phyloP scores from a whole-genome alignment of 192 early-diverging fungal species.

The Umbelopsis ramanniana region DNA sequence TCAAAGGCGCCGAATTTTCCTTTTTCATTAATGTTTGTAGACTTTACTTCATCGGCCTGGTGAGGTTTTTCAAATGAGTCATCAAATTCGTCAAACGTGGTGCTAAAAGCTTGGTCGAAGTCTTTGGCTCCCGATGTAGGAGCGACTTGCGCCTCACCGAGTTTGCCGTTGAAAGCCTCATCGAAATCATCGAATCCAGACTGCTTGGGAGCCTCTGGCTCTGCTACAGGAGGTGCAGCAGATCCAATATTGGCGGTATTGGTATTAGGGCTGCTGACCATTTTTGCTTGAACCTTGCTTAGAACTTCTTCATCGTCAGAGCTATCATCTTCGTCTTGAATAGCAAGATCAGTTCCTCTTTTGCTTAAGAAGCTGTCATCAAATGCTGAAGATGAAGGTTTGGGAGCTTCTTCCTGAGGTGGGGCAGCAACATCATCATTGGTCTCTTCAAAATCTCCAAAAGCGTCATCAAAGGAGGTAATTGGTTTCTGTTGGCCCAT shows the following conservation, averaged over 20 bases:
- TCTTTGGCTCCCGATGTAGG: neutral
- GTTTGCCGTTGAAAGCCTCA: slow-evolving; percentile 10
- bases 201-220: neutral
- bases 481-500: neutral
- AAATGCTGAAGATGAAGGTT: neutral
- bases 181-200: slow-evolving; percentile 26
- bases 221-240: neutral
- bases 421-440: neutral
- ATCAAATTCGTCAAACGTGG: slow-evolving; percentile 16
- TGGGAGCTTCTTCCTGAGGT: neutral
- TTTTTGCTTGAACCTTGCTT: neutral
- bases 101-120: slow-evolving; percentile 22
- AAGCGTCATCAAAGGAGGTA: slow-evolving; percentile 15
- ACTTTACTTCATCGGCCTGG: neutral
- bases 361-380: slow-evolving; percentile 15
- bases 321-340: slow-evolving; percentile 1
- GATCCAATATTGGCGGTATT: neutral
- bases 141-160: neutral
- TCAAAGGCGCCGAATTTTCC: slow-evolving; percentile 14
- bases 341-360: slow-evolving; percentile 3
- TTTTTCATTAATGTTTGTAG: neutral
- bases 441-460: slow-evolving; percentile 7
- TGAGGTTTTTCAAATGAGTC: slow-evolving; percentile 19
- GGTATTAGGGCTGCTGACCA: neutral
- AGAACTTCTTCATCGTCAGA: neutral